Conservation (phyloP, 169 alveolate genomes). For the Eimeria nieschulzi region DNA sequence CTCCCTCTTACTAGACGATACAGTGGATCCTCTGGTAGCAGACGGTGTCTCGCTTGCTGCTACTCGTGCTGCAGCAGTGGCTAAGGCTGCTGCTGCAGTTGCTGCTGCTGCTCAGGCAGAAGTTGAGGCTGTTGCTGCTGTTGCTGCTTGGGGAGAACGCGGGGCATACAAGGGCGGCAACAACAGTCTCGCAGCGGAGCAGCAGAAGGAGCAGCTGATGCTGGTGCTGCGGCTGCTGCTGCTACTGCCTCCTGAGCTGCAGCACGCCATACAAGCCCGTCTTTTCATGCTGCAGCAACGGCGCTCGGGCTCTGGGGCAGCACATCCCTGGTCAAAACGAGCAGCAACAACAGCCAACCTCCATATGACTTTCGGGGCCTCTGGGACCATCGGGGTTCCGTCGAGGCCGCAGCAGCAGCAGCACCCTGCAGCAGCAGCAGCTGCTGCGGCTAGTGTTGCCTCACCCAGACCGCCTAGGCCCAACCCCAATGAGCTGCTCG, state of each 20-base stretch:
- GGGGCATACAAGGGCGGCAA: not conserved
- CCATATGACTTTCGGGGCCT: not conserved
- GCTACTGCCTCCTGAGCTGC: slow-evolving; percentile 62
- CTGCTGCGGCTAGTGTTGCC: not conserved
- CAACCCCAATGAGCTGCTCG: not conserved
- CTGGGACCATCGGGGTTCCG: not conserved
- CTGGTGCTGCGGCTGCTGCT: slow-evolving; percentile 4
- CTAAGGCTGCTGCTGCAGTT: slow-evolving; percentile 59
- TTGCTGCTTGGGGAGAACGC: slow-evolving; percentile 44
- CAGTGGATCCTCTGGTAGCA: slow-evolving; percentile 13
- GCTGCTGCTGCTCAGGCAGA: slow-evolving; percentile 59
- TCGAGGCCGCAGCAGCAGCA: slow-evolving; percentile 25
- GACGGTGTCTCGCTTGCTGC: slow-evolving; percentile 23
- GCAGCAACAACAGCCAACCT: slow-evolving; percentile 39
- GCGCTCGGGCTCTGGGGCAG: not conserved
- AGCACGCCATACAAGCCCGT: slow-evolving; percentile 46
- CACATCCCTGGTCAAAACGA: slow-evolving; percentile 26
- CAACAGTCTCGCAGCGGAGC: slow-evolving; percentile 32
- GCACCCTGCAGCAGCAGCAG: slow-evolving; percentile 25
- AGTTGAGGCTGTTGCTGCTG: slow-evolving; percentile 51
- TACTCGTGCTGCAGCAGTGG: slow-evolving; percentile 51
- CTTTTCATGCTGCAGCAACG: slow-evolving; percentile 52
- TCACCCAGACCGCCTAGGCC: not conserved
- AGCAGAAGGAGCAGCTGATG: slow-evolving; percentile 48
- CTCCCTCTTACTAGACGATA: not conserved